phyloP scores from a whole-genome alignment of 495 filamentous ascomycete species.

The Evernia prunastri region DNA sequence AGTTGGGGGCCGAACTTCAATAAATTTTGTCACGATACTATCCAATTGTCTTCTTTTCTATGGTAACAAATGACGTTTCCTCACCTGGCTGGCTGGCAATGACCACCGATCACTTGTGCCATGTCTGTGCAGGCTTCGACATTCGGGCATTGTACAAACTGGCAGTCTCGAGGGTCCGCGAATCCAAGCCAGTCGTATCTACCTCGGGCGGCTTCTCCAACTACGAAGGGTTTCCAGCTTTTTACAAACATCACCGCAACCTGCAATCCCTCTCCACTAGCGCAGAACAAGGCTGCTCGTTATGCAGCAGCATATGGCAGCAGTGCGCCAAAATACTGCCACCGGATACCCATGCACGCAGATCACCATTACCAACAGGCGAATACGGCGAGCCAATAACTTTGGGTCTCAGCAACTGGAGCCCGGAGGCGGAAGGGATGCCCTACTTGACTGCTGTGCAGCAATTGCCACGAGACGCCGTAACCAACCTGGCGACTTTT shows the following conservation, averaged over 20 bases:
- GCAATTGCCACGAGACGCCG: neutral
- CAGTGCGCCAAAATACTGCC: neutral
- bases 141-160: neutral
- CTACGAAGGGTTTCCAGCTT: neutral
- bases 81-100: too few relatives aligned
- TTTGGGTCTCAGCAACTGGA: neutral
- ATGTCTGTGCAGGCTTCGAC: neutral
- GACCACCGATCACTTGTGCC: neutral
- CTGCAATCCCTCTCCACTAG: neutral
- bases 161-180: neutral
- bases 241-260: neutral
- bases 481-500: neutral
- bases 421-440: neutral
- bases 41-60: too few relatives aligned
- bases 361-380: neutral
- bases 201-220: neutral
- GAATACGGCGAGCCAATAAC: neutral
- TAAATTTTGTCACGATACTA: too few relatives aligned
- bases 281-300: neutral
- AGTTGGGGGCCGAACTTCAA: too few relatives aligned
- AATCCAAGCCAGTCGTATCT: neutral
- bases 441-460: neutral
- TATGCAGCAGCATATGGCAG: neutral
- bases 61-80: too few relatives aligned
- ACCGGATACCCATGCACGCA: neutral